Evolutionary conservation across 2,329 filamentous ascomycete genomes (phyloP).

Genomic region (Myotisia sp.): DNA sequence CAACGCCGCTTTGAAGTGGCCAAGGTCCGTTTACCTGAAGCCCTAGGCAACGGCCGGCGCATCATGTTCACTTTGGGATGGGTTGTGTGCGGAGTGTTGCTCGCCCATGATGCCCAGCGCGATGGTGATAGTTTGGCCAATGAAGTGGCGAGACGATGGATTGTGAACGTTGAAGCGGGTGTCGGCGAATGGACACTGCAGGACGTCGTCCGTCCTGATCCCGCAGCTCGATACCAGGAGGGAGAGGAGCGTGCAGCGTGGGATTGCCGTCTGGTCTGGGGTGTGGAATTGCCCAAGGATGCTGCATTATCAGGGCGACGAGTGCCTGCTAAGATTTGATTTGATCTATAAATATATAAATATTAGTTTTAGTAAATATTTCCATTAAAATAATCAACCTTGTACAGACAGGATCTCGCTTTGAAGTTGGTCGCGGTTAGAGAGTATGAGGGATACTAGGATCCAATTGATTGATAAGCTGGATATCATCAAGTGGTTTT

Average conservation of each 20-base stretch:
- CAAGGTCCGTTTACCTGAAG: too few relatives aligned
- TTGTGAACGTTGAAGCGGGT: slow-evolving; percentile 17
- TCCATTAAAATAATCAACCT: too few relatives aligned
- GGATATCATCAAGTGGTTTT: too few relatives aligned
- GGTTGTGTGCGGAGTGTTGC: slow-evolving; percentile 23
- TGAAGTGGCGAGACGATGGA: slow-evolving; percentile 27
- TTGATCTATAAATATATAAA: too few relatives aligned
- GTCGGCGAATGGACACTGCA: slow-evolving; percentile 17
- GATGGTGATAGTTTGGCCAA: slow-evolving; percentile 20
- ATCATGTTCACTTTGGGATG: slow-evolving; percentile 25
- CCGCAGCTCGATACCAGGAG: slow-evolving; percentile 2
- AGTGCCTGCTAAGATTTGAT: too few relatives aligned
- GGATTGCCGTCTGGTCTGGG: slow-evolving; percentile 23
- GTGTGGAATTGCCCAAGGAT: slow-evolving; percentile 9
- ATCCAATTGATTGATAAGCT: too few relatives aligned
- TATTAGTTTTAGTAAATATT: too few relatives aligned
- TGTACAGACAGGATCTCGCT: too few relatives aligned
- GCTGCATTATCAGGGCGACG: too few relatives aligned
- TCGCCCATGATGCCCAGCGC: slow-evolving; percentile 25
- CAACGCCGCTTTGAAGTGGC: too few relatives aligned
- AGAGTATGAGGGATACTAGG: too few relatives aligned
- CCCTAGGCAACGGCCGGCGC: slow-evolving; percentile 18
- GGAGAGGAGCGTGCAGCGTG: slow-evolving; percentile 13
- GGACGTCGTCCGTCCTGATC: slow-evolving; percentile 14
- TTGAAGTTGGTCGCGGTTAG: too few relatives aligned